Percentiles rank a stretch among this genome's conserved stretches.
These are phyloP conservation scores for Pontederia paniculata DNA, from an alignment of 176 grass and related monocot genomes.

Conservation along the genomic window DNA sequence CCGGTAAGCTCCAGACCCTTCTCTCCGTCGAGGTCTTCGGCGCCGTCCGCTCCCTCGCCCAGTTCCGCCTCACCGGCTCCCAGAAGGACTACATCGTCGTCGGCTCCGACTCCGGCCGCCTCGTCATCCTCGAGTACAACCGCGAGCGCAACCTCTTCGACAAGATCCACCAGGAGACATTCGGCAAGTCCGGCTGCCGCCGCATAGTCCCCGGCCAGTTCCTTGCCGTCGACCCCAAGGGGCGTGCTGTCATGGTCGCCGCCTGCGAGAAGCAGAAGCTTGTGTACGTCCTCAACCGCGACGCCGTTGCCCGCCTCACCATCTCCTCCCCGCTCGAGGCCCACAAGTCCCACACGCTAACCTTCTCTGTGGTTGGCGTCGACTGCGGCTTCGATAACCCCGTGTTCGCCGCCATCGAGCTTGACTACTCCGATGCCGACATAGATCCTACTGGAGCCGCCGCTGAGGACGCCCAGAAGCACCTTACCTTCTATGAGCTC, in stretches of 20 bases:
- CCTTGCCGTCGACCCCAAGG: constrained; percentile 84
- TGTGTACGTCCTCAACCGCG: constrained; percentile 88
- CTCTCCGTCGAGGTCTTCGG: constrained; percentile 94
- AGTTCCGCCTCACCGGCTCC: constrained; percentile 92
- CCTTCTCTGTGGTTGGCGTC: constrained; percentile 62
- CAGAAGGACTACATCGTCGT: constrained; percentile 90
- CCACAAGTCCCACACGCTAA: constrained; percentile 81
- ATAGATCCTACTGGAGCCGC: constrained; percentile 68
- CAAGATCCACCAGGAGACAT: constrained; percentile 97
- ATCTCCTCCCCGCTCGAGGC: constrained; percentile 95
- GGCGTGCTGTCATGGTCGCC: constrained; percentile 74
- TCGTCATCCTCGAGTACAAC: constrained; percentile 92
- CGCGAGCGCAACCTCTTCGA: constrained; percentile 74
- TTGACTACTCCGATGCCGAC: constrained; percentile 85
- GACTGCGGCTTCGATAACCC: constrained; percentile 96
- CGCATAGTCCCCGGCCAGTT: constrained; percentile 91
- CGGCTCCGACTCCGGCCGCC: constrained; percentile 81
- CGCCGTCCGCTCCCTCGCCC: constrained; percentile 80
- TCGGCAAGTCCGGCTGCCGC: constrained; percentile 89
- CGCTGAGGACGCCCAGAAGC: constrained; percentile 76
- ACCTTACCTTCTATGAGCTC: constrained; percentile 97
- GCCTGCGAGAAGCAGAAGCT: constrained; percentile 98
- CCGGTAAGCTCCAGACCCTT: constrained; percentile 61
- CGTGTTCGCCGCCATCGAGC: constrained; percentile 76
- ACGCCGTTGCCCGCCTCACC: constrained; percentile 61